Evolutionary conservation across 2,329 filamentous ascomycete species (phyloP).

Genomic region (Botryosphaeria dothidea): DNA sequence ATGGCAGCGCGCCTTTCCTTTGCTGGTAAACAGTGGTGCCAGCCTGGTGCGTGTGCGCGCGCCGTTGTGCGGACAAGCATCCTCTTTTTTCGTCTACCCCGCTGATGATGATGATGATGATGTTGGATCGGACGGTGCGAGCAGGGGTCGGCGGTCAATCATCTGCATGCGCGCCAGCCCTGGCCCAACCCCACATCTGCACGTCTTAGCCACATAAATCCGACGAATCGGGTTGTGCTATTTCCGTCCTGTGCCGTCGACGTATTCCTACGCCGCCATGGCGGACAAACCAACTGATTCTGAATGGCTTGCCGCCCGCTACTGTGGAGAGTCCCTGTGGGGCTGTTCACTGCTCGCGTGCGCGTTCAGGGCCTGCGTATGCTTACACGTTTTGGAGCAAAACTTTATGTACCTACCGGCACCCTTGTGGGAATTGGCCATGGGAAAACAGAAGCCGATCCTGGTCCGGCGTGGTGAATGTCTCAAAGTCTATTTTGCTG

Average conservation of each 20-base stretch:
- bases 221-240: neutral
- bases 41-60: neutral
- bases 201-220: conserved; percentile 6
- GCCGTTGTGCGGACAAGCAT: neutral
- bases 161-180: neutral
- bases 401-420: neutral
- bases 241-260: neutral
- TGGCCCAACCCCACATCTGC: conserved; percentile 10
- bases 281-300: neutral
- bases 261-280: neutral
- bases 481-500: neutral
- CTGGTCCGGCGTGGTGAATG: neutral
- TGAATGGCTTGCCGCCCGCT: neutral
- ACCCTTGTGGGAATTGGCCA: neutral
- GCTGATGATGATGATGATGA: conserved; percentile 1
- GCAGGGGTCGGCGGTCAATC: conserved; percentile 4
- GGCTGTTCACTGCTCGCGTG: neutral
- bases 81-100: neutral
- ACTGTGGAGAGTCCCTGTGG: too few species aligned
- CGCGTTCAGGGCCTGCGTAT: neutral
- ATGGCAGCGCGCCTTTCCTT: neutral
- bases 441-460: neutral
- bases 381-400: neutral
- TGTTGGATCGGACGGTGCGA: neutral
- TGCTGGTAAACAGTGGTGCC: neutral